Evolutionary conservation across 106 monocot species (phyloP).

Genomic region (Dendrobium chrysotoxum): DNA sequence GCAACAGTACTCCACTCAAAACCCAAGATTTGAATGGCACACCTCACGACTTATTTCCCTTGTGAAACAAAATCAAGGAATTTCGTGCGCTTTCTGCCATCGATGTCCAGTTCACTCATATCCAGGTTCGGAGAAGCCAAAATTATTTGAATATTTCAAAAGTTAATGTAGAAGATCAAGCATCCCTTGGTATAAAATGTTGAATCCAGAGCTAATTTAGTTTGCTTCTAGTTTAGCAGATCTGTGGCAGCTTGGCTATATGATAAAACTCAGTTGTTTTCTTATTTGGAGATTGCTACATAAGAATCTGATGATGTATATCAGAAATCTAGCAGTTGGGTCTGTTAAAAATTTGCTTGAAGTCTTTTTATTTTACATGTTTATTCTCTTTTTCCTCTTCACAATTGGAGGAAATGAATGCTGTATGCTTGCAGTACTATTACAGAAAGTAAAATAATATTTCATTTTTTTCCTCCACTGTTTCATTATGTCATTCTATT

Average conservation of each 20-base stretch:
- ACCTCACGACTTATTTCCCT: slow-evolving; percentile 21
- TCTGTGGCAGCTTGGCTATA: not conserved
- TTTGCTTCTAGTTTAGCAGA: not conserved
- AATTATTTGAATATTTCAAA: not conserved
- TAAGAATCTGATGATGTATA: not conserved
- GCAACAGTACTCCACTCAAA: slow-evolving; percentile 24
- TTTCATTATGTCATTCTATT: too few species aligned
- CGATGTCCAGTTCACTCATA: not conserved
- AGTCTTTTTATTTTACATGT: not conserved
- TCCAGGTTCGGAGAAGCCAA: not conserved
- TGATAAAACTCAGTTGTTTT: slow-evolving; percentile 7
- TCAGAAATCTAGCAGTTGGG: not conserved
- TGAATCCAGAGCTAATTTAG: not conserved
- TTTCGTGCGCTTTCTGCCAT: not conserved
- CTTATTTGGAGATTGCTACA: slow-evolving; percentile 9
- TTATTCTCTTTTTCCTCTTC: not conserved
- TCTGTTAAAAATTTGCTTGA: not conserved
- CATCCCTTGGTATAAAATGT: not conserved
- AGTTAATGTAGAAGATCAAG: not conserved
- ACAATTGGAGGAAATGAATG: not conserved
- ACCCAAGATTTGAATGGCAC: slow-evolving; percentile 33
- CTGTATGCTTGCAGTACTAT: not conserved
- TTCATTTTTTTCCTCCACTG: too few species aligned
- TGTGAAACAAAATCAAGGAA: slow-evolving; percentile 4
- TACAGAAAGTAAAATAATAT: too few species aligned